These are phyloP conservation scores for Bonia amplexicaulis DNA, from an alignment of 176 grass and related monocot species.

Conservation along the genomic window DNA sequence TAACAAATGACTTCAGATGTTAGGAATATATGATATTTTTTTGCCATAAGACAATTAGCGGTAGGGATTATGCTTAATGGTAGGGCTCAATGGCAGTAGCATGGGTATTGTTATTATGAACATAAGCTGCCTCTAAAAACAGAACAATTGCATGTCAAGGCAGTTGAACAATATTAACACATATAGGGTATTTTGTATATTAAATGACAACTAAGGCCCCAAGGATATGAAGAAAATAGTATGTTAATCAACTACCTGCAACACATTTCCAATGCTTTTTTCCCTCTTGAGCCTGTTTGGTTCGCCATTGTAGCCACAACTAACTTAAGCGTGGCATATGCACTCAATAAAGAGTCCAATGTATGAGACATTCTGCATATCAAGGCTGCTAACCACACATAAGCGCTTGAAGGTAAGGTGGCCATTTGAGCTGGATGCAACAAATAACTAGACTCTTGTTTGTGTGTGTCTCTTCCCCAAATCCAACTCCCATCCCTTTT, in stretches of 20 bases:
- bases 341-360: neutral
- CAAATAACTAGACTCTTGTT: neutral
- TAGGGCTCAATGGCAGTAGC: neutral
- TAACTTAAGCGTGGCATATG: neutral
- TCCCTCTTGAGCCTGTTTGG: neutral
- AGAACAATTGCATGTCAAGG: neutral
- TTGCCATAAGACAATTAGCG: no score
- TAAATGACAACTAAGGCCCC: neutral
- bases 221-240: neutral
- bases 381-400: neutral
- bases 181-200: neutral
- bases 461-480: neutral
- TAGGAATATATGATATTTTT: neutral
- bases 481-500: neutral
- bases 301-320: neutral
- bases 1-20: neutral
- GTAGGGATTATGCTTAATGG: neutral
- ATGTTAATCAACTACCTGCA: neutral
- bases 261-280: neutral
- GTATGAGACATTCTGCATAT: neutral
- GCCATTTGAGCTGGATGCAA: neutral
- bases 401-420: neutral
- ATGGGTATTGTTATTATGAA: neutral
- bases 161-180: neutral
- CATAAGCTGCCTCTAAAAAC: neutral